These are phyloP conservation scores for Celoporthe dispersa DNA, from an alignment of 2,329 filamentous ascomycete genomes.

Conservation along the genomic window DNA sequence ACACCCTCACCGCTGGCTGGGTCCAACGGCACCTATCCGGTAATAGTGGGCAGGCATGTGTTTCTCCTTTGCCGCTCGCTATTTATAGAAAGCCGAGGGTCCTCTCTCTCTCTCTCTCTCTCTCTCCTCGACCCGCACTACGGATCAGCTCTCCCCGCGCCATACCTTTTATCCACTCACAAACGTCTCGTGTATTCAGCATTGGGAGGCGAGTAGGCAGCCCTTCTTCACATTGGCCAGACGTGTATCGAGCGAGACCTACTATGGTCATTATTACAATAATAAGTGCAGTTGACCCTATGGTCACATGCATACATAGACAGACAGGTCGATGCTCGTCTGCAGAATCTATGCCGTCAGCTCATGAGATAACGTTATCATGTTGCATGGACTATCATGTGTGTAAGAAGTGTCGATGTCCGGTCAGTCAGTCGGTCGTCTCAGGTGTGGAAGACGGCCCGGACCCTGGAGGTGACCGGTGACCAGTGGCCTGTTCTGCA, in stretches of 20 bases:
- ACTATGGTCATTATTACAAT: background rate
- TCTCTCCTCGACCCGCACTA: background rate
- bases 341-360: background rate
- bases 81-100: background rate
- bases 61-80: background rate
- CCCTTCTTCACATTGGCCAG: background rate
- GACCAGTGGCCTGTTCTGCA: background rate
- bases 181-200: background rate
- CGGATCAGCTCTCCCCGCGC: background rate
- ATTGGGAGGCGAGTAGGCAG: background rate
- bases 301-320: background rate
- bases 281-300: background rate
- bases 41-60: background rate
- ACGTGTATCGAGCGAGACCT: background rate
- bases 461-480: background rate
- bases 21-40: background rate
- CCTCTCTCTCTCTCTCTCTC: too few species aligned
- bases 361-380: background rate
- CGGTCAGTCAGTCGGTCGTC: background rate
- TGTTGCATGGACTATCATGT: background rate
- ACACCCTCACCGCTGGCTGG: background rate
- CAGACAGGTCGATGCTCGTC: background rate
- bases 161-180: background rate
- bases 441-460: background rate
- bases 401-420: background rate